Evolutionary conservation across 2,329 filamentous ascomycete genomes (phyloP).

Genomic region (Lomentospora prolificans): DNA sequence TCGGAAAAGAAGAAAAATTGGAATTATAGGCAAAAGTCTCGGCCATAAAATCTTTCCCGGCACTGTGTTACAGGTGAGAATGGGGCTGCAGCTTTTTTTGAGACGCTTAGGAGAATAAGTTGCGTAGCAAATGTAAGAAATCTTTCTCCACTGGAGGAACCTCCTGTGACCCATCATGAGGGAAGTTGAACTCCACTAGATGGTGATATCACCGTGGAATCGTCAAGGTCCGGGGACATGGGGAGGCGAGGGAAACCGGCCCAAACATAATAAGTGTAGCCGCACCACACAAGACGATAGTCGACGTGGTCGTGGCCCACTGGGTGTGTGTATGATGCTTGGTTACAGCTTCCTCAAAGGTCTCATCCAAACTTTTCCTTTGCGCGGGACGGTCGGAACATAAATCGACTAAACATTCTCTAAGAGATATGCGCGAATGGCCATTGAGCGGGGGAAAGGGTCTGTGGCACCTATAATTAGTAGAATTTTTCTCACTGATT

Average conservation of each 20-base stretch:
- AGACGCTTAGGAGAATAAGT: not conserved
- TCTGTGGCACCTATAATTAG: not conserved
- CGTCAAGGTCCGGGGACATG: not conserved
- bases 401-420: not conserved
- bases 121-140: too few species aligned
- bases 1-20: not conserved
- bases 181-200: too few species aligned
- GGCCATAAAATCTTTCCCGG: not conserved
- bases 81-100: not conserved
- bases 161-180: not conserved
- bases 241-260: not conserved
- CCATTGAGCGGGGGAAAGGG: not conserved
- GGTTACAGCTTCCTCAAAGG: not conserved
- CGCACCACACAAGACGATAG: not conserved
- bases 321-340: not conserved
- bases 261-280: not conserved
- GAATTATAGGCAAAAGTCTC: not conserved
- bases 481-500: too few species aligned
- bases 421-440: not conserved
- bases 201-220: not conserved
- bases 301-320: not conserved
- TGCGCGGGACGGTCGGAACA: not conserved
- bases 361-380: not conserved
- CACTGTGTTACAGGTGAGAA: not conserved
- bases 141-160: not conserved